Evolutionary conservation across 1,284 basidiomycete genomes (phyloP).

Genomic region (Apiotrichum sp.): DNA sequence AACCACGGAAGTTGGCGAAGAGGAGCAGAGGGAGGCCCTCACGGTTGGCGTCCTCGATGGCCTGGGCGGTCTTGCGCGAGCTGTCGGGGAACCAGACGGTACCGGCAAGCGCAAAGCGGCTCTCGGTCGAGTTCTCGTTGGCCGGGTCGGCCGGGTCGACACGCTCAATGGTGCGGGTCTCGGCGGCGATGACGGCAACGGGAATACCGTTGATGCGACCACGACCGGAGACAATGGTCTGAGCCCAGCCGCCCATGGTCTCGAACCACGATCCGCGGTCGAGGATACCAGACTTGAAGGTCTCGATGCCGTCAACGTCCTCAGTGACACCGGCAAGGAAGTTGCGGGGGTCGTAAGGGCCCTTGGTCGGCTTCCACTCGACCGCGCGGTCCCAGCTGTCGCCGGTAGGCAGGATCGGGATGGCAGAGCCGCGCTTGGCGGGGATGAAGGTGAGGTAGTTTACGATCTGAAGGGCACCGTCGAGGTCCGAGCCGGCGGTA

Average conservation of each 20-base stretch:
- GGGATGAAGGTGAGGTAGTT: conserved; percentile 95
- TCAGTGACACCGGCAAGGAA: conserved; percentile 91
- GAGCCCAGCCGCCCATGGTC: conserved; percentile 76
- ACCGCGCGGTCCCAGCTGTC: conserved; percentile 93
- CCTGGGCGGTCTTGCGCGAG: conserved; percentile 99
- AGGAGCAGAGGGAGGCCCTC: conserved; percentile 96
- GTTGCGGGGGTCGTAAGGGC: conserved; percentile 95
- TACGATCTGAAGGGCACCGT: conserved; percentile 86
- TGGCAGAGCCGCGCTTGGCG: conserved; percentile 60
- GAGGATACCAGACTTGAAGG: conserved; percentile 87
- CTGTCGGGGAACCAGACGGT: conserved; percentile 99
- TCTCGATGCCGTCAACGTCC: conserved; percentile 60
- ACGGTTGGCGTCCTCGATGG: conserved; percentile 97
- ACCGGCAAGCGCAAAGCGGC: conserved; percentile 96
- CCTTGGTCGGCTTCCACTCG: conserved; percentile 83
- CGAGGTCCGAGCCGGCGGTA: conserved; percentile 87
- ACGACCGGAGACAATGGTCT: conserved; percentile 90
- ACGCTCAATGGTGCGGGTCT: conserved; percentile 86
- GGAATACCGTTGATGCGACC: conserved; percentile 96
- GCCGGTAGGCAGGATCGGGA: conserved; percentile 64
- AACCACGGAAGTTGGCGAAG: conserved; percentile 99
- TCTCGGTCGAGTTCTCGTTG: conserved; percentile 94
- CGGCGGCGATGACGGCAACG: conserved; percentile 92
- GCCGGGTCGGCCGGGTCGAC: conserved; percentile 98
- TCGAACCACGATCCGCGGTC: conserved; percentile 81